A percentile compares a stretch with the other conserved stretches of the same genome.
These are phyloP conservation scores for Olyra latifolia DNA, from an alignment of 176 grass and related monocot genomes.

Conservation along the genomic window DNA sequence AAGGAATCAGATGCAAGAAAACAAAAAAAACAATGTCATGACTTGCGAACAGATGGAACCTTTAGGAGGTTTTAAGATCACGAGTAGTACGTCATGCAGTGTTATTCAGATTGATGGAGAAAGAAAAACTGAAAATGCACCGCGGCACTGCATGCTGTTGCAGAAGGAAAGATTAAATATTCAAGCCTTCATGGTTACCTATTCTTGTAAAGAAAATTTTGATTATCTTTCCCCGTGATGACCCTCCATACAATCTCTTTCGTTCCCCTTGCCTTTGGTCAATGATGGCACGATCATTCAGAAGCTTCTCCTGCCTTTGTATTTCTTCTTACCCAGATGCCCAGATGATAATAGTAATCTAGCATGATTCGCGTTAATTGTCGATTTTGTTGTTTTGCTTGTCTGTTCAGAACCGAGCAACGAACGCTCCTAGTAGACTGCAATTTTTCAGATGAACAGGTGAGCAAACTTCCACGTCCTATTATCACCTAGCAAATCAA, in stretches of 20 bases:
- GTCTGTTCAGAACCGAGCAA: background rate
- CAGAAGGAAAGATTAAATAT: background rate
- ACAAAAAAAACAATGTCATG: conserved; percentile 17
- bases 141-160: background rate
- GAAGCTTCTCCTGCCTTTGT: background rate
- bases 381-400: background rate
- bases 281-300: background rate
- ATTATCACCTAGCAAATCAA: background rate
- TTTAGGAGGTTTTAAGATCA: background rate
- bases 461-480: background rate
- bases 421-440: background rate
- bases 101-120: background rate
- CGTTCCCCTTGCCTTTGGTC: background rate
- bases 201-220: conserved; percentile 1
- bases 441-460: background rate
- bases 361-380: background rate
- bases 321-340: background rate
- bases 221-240: background rate
- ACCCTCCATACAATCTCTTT: background rate
- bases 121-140: background rate
- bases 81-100: background rate
- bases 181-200: background rate
- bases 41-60: background rate
- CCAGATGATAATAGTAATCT: background rate
- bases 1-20: conserved; percentile 25